phyloP scores from a whole-genome alignment of 1,284 basidiomycete genomes.

The Pseudozyma sp. region DNA sequence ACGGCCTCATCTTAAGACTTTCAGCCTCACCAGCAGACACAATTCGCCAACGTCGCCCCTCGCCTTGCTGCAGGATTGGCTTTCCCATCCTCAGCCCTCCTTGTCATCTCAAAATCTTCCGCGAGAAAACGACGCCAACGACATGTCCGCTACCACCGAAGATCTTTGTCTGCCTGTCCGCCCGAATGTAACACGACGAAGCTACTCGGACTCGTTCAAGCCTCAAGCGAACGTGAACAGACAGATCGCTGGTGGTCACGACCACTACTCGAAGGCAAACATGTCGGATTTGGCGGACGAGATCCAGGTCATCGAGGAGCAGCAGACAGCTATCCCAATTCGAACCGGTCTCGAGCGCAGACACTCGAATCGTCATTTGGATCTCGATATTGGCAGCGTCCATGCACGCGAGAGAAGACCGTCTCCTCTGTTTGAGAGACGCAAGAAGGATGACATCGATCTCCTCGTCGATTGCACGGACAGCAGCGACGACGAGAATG shows the following conservation, averaged over 20 bases:
- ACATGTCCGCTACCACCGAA: constrained; percentile 29
- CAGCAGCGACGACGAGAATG: constrained; percentile 21
- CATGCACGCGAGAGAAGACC: constrained; percentile 17
- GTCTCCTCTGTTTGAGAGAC: constrained; percentile 26
- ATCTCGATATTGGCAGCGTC: constrained; percentile 39
- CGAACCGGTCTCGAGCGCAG: constrained; percentile 2
- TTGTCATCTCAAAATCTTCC: neutral
- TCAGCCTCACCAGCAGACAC: no score
- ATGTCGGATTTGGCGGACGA: constrained; percentile 21
- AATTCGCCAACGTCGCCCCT: no score
- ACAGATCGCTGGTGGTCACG: neutral
- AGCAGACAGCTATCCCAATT: constrained; percentile 36
- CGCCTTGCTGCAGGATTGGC: no score
- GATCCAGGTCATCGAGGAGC: constrained; percentile 41
- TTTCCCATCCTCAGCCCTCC: neutral
- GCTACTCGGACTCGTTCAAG: neutral
- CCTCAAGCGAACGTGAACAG: neutral
- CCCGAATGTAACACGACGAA: neutral
- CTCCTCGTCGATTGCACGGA: constrained; percentile 26
- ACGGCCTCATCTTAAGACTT: no score
- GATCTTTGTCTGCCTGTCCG: constrained; percentile 14
- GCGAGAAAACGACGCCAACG: neutral
- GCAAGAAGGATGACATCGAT: constrained; percentile 28
- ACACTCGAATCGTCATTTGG: constrained; percentile 25
- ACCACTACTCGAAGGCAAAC: neutral